phyloP scores from a whole-genome alignment of 306 rosid genomes.

The Trichosanthes truncata region DNA sequence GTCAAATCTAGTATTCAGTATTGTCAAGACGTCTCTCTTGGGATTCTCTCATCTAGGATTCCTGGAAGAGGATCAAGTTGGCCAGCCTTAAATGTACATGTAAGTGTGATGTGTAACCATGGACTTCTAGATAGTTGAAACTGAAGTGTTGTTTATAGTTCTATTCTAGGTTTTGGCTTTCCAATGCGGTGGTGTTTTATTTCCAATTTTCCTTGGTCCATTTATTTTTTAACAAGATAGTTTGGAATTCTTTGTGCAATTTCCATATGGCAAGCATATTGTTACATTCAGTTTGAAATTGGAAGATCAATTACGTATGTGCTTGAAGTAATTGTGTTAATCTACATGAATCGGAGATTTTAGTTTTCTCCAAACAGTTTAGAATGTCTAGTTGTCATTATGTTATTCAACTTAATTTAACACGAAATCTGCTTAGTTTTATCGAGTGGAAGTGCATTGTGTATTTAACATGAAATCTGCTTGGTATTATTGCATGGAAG shows the following conservation, averaged over 20 bases:
- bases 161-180: background rate
- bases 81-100: background rate
- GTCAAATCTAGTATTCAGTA: background rate
- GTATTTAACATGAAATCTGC: background rate
- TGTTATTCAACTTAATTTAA: background rate
- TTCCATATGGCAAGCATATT: background rate
- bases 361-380: background rate
- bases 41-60: background rate
- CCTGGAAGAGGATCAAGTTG: background rate
- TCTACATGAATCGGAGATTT: background rate
- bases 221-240: background rate
- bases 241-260: background rate
- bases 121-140: background rate
- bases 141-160: background rate
- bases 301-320: background rate
- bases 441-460: background rate
- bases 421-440: background rate
- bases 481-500: background rate
- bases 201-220: background rate
- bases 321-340: background rate
- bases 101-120: background rate
- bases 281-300: background rate
- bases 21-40: background rate
- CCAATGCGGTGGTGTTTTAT: too few species aligned
- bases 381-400: background rate